Base-by-base conservation (phyloP, 495 filamentous ascomycete species). In the Aspergillus nanangensis region DNA sequence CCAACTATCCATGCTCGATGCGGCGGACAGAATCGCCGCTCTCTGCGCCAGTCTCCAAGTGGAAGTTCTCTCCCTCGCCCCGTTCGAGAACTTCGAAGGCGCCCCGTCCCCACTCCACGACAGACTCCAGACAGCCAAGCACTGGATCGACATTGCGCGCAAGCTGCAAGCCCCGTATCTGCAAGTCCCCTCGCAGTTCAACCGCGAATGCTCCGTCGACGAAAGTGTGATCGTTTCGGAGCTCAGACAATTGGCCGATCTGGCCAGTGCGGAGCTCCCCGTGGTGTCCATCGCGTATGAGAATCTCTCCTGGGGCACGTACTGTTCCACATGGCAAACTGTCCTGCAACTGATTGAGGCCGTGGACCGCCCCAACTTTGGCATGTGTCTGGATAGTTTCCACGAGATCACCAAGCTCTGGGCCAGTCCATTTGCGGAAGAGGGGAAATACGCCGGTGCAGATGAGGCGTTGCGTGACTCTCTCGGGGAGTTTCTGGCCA, bases 21-120 rank as follows among this genome's bases (percentile, higher is more conserved):
- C 82, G 3, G 84, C 85, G 8, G 49, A 64, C 3, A 58, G 67
- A 31, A 79, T 88, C 36, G 61, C 61, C 3, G 38, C 46, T 0
- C 57, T 83, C 18, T 86, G 81, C 63, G 61, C 71, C 14, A 62
- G 68, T 5, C 66, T 71, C 29, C 57, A 60, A 3, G 57, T 90
- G 21, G 55, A 64, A 10, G 77, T 88, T 24, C 48, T 88, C 19
- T 80, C 81, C 23, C 65, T 90, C 3, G 84, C 88, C 52, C 84
- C 86, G 5, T 88, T 89, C 57, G 78, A 80, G 66, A 82, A 87
- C 57, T 87, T 82, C 64, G 84, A 89, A 55, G 86, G 86, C 17
- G 45, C 65, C 18, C 65, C 70, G 37, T 63, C 61, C 5, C 55
- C 69, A 4, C 65, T 79, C 13, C 55, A 79, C 5, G 66, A 78